Evolutionary conservation across 441 rosid genomes (phyloP).

Genomic region (Syzygium syzygioides): DNA sequence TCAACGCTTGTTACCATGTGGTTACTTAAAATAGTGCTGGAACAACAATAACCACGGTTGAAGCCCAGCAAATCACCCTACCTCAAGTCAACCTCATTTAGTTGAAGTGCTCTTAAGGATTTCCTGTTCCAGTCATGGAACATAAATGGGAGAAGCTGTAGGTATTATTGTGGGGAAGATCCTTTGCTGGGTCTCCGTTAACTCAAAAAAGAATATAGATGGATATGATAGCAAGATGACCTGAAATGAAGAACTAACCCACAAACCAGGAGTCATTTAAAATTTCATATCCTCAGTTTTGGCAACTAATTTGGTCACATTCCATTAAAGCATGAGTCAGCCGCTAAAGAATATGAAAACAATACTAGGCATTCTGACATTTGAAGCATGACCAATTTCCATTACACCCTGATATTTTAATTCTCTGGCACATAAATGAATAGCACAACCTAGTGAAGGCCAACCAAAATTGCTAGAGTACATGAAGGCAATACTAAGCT

Average conservation of each 20-base stretch:
- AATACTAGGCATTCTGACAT: not conserved
- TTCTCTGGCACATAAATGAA: not conserved
- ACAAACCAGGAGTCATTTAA: not conserved
- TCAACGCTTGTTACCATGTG: fast-evolving
- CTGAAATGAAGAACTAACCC: not conserved
- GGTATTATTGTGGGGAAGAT: not conserved
- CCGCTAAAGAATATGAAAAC: not conserved
- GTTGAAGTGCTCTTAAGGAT: not conserved
- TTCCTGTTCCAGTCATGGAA: not conserved
- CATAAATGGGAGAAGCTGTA: not conserved
- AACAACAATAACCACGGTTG: not conserved
- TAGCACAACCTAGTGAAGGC: not conserved
- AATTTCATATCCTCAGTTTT: not conserved
- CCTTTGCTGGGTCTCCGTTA: not conserved
- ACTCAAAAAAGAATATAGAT: constrained; percentile 18
- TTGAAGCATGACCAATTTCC: not conserved
- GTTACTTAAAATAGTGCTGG: not conserved
- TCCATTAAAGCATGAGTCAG: not conserved
- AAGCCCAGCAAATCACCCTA: not conserved
- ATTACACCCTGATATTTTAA: not conserved
- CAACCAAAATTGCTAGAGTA: not conserved
- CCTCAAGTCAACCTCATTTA: not conserved
- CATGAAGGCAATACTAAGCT: not conserved
- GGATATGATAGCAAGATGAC: not conserved
- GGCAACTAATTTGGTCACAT: not conserved